Base-by-base conservation (phyloP, 2,329 filamentous ascomycete genomes). In the Xylaria sp. region DNA sequence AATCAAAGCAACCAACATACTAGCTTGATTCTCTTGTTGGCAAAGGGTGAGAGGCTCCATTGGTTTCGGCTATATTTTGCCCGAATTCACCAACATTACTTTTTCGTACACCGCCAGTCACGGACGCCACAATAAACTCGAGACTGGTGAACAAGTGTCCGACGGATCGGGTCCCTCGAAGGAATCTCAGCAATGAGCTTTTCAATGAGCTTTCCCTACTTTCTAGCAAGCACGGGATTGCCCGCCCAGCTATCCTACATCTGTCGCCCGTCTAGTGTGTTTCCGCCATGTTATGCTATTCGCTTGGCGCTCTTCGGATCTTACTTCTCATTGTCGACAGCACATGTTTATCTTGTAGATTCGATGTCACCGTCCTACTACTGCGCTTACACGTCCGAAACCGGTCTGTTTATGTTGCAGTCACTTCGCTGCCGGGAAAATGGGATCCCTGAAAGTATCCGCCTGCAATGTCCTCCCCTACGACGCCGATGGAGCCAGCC, bases 31-130 rank as follows among this genome's bases (percentile, higher is more conserved):
- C 36, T 51, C 23, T 63, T 15, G 33, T 39, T 51, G 13, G 23
- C 48, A 20, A 61, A 63, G 49, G 49, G 9, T 36, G 48, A 39
- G 23, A 54, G 25, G 46, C 41, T 23, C 55, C 28, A 23, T 43
- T 51, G 46, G 51, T 46, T 41, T 69, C 62, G 41, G 55, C 56
- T n/a, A 31, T 41, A 54, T 54, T 58, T 59, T 62, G 52, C 43
- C 52, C 52, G 23, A 48, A 18, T 57, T 62, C 56, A 64, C 31
- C 62, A 52, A 23, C 25, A 62, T 63, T 33, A 41, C 15, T 33
- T 25, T 62, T 46, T 49, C 46, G 49, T 48, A 67, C 69, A 71
- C 69, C 69, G 69, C 69, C 57, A 56, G 64, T 67, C 55, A 62
- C 60, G 51, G 61, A 43, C 46, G 33, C 43, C 64, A 60, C 52